Evolutionary conservation across 2,329 filamentous ascomycete species (phyloP).

Genomic region (Aphanocladium album): DNA sequence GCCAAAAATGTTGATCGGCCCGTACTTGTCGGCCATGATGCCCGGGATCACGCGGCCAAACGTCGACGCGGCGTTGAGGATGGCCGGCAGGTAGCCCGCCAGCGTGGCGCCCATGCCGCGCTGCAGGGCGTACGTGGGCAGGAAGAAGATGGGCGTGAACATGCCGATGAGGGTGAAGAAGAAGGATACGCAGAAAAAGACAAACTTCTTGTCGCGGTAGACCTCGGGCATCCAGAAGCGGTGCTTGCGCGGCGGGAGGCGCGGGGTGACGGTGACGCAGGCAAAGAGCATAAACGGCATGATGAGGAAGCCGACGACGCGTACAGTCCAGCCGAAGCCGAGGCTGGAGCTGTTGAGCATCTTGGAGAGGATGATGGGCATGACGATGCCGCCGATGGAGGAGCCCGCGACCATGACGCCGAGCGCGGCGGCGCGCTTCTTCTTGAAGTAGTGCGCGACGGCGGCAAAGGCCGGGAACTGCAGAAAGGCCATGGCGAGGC

Average conservation of each 20-base stretch:
- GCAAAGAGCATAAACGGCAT: conserved; percentile 42
- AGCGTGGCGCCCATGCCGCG: conserved; percentile 18
- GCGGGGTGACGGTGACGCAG: conserved; percentile 45
- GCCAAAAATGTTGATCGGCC: conserved; percentile 78
- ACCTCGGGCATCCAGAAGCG: conserved; percentile 20
- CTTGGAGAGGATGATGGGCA: conserved; percentile 44
- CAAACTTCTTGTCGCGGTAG: conserved; percentile 22
- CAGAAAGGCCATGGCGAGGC: conserved; percentile 50
- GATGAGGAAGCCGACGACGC: conserved; percentile 47
- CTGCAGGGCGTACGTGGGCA: conserved; percentile 63
- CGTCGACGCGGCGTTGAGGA: conserved; percentile 74
- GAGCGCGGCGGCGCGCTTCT: conserved; percentile 69
- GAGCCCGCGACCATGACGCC: conserved; percentile 75
- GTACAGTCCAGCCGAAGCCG: conserved; percentile 45
- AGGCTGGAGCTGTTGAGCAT: conserved; percentile 40
- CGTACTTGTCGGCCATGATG: conserved; percentile 67
- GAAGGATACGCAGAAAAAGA: conserved; percentile 54
- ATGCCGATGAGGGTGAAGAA: conserved; percentile 57
- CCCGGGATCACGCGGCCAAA: conserved; percentile 74
- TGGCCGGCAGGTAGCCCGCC: conserved; percentile 69
- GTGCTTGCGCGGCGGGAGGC: conserved; percentile 41
- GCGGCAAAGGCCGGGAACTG: conserved; percentile 59
- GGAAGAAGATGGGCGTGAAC: conserved; percentile 71
- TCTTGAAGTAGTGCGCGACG: conserved; percentile 73
- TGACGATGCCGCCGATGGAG: conserved; percentile 63